phyloP scores from a whole-genome alignment of 805 yeast species.

The Komagataella pastoris region DNA sequence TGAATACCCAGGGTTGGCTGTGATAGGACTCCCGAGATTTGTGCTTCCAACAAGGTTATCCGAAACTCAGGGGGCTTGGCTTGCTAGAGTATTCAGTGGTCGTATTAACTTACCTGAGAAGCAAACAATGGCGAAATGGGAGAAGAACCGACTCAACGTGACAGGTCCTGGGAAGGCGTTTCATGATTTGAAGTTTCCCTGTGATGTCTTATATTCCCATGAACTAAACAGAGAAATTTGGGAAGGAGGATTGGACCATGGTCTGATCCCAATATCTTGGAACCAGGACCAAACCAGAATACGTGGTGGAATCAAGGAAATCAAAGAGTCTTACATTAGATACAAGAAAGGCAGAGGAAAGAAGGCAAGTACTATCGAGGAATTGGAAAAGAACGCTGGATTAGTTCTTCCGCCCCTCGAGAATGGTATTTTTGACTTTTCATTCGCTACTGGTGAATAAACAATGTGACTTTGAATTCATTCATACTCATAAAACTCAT shows the following conservation, averaged over 20 bases:
- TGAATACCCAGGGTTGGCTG: slow-evolving; percentile 49
- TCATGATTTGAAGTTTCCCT: slow-evolving; percentile 40
- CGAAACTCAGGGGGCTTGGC: slow-evolving; percentile 49
- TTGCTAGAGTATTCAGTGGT: slow-evolving; percentile 50
- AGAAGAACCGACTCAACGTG: slow-evolving; percentile 18
- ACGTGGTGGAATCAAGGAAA: slow-evolving; percentile 26
- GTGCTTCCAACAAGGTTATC: slow-evolving; percentile 51
- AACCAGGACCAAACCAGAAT: slow-evolving; percentile 27
- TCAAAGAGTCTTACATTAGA: slow-evolving; percentile 30
- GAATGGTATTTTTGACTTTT: background rate
- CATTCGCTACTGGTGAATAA: background rate
- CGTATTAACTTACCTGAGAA: slow-evolving; percentile 34
- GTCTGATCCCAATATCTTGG: slow-evolving; percentile 41
- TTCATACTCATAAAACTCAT: background rate
- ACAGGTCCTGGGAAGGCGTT: slow-evolving; percentile 30
- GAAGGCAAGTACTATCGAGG: slow-evolving; percentile 22
- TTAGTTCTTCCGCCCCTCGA: slow-evolving; percentile 17
- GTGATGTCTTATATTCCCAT: slow-evolving; percentile 40
- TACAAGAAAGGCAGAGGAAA: slow-evolving; percentile 24
- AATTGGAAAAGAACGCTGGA: slow-evolving; percentile 23
- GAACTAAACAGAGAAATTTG: slow-evolving; percentile 21
- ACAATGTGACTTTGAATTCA: background rate
- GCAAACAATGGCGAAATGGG: slow-evolving; percentile 32
- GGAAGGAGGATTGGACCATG: slow-evolving; percentile 22
- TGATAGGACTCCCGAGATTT: slow-evolving; percentile 48